Evolutionary conservation across 306 rosid species (phyloP), one percentile per base, ranked within the genome.

Genomic region (Vigna angularis): DNA sequence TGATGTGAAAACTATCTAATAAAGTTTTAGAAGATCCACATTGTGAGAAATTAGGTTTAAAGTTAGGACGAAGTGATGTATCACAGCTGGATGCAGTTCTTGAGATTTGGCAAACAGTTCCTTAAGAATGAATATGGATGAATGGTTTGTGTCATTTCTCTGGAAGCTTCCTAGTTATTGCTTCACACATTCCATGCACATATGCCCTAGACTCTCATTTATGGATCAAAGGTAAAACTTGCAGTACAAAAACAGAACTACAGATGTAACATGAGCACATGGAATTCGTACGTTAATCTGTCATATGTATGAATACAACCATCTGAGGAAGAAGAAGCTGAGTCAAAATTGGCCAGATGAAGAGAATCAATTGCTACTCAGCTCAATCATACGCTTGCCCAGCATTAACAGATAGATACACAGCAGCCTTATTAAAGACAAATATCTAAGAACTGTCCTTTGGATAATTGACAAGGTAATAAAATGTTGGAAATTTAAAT

Each of bases 261-360:
- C 18, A 59, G 42, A 59, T 59, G 32, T 59, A 59, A 62, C 79
- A 79, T 30, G 16, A 38, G 53, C 50, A 17, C 52, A 78, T 70
- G 44, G 62, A 55, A 56, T 15, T 36, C 78, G 57, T 65, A 53
- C 83, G 16, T 40, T 47, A 15, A 45, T 45, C 15, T 11, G 18
- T 53, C 26, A 36, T 20, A 51, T 4, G 4, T 52, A 12, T 52
- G 45, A 16, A 40, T 32, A 53, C 4, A 55, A 67, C 56, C 74
- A 36, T 24, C 15, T 26, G 0, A 12, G 18, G 40, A 67, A 66
- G 18, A 66, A 18, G 10, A 0, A 10, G 16, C 47, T 42, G 11
- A 20, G 20, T 67, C 40, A 22, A 67, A 24, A 67, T 67, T 2
- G 73, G 40, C 42, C 38, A 45, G 56, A 67, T 67, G 56, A 67